phyloP scores from a whole-genome alignment of 1,284 basidiomycete species.

The Cryptococcus sp. region DNA sequence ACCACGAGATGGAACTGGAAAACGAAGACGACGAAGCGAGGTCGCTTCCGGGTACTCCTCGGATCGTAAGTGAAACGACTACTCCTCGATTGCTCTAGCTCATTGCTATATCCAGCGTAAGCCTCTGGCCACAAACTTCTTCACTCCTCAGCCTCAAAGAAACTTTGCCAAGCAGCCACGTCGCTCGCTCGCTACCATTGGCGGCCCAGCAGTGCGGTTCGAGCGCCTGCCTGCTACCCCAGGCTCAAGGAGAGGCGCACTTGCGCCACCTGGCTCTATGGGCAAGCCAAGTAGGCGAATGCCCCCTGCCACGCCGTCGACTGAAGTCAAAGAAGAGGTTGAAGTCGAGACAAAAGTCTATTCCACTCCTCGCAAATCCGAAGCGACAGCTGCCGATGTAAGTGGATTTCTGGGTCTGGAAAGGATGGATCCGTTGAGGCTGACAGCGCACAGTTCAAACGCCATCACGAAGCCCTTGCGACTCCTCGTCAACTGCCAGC shows the following conservation, averaged over 20 bases:
- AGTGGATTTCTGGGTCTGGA: slow-evolving; percentile 1
- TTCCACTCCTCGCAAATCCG: slow-evolving; percentile 11
- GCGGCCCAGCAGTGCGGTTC: slow-evolving; percentile 25
- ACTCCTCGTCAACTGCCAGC: slow-evolving; percentile 44
- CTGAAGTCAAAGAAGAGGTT: slow-evolving; percentile 14
- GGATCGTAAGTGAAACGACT: slow-evolving; percentile 7
- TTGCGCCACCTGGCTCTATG: slow-evolving; percentile 22
- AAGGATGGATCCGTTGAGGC: background rate
- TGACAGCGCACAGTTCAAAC: slow-evolving; percentile 21
- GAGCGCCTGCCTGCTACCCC: slow-evolving; percentile 20
- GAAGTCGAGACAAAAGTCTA: slow-evolving; percentile 3
- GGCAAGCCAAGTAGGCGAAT: slow-evolving; percentile 24
- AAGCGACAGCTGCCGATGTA: slow-evolving; percentile 23
- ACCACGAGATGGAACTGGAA: slow-evolving; percentile 6
- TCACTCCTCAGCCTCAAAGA: slow-evolving; percentile 38
- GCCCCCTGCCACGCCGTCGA: slow-evolving; percentile 5
- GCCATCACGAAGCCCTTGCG: slow-evolving; percentile 32
- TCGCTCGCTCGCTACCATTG: slow-evolving; percentile 23
- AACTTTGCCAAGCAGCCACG: slow-evolving; percentile 14
- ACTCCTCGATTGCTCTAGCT: background rate
- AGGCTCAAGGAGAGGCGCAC: slow-evolving; percentile 1
- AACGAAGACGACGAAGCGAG: slow-evolving; percentile 12
- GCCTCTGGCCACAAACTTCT: slow-evolving; percentile 27
- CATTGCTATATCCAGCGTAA: slow-evolving; percentile 12
- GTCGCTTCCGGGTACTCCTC: slow-evolving; percentile 23